Evolutionary conservation across 2,329 filamentous ascomycete species (phyloP).

Genomic region (Elsinoe fawcettii): DNA sequence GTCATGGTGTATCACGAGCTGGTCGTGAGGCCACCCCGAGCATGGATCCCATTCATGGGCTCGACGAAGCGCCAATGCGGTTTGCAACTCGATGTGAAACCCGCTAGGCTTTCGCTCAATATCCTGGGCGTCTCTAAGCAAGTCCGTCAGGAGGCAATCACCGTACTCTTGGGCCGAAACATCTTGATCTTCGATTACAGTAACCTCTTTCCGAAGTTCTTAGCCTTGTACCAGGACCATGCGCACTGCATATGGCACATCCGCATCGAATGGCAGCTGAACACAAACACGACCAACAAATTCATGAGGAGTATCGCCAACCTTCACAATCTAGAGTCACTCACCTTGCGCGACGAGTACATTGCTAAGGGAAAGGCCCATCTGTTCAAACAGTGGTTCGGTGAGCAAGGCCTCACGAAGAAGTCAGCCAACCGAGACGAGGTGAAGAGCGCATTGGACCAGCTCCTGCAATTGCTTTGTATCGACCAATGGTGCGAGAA

Average conservation of each 20-base stretch:
- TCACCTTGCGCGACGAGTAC: neutral
- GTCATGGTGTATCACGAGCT: conserved; percentile 20
- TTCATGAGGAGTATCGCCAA: neutral
- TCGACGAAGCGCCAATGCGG: too few species aligned
- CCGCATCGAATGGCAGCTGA: neutral
- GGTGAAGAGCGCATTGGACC: neutral
- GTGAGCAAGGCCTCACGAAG: neutral
- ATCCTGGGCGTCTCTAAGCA: conserved; percentile 17
- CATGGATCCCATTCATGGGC: too few species aligned
- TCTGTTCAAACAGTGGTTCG: neutral
- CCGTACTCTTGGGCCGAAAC: conserved; percentile 16
- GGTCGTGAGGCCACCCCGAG: too few species aligned
- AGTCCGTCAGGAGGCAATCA: conserved; percentile 17
- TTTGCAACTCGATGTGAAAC: too few species aligned
- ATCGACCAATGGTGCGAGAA: neutral
- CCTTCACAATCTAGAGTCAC: neutral
- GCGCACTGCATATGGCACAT: neutral
- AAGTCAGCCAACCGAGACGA: neutral
- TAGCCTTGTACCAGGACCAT: neutral
- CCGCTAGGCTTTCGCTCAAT: too few species aligned
- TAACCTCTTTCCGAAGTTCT: neutral
- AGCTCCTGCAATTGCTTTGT: neutral
- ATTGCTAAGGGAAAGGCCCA: neutral
- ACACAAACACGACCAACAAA: neutral
- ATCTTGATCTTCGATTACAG: neutral